A percentile compares a stretch with the other conserved stretches of the same genome.
These are phyloP conservation scores for Ceratobasidium sp. DNA, from an alignment of 1,284 basidiomycete species.

Conservation along the genomic window DNA sequence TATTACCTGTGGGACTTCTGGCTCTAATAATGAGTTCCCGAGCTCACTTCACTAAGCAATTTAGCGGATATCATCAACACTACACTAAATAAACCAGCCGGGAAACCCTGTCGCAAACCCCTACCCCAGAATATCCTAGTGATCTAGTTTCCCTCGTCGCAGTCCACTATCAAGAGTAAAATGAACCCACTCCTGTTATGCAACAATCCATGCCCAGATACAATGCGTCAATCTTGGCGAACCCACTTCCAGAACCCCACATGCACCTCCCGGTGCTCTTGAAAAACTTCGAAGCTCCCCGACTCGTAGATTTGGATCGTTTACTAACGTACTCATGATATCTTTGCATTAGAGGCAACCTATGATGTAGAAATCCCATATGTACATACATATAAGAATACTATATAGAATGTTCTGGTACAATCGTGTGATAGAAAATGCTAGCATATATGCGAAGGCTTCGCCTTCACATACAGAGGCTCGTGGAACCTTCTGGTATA, in stretches of 20 bases:
- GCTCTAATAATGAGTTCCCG: no score
- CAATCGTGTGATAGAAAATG: no score
- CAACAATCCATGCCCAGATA: constrained; percentile 97
- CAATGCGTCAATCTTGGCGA: constrained; percentile 93
- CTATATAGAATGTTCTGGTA: no score
- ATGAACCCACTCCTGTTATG: constrained; percentile 88
- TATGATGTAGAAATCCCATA: constrained; percentile 63
- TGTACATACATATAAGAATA: no score
- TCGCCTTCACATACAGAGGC: no score
- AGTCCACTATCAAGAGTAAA: not conserved
- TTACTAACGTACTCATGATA: constrained; percentile 92
- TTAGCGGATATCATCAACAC: no score
- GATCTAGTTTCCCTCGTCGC: not conserved
- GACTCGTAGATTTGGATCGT: constrained; percentile 63
- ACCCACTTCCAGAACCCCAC: constrained; percentile 91
- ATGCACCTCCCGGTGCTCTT: constrained; percentile 95
- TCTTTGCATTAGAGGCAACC: constrained; percentile 93
- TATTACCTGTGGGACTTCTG: no score
- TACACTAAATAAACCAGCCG: not conserved
- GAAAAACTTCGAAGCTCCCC: constrained; percentile 89
- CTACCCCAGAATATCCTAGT: not conserved
- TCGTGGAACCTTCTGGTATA: no score
- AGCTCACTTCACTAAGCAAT: no score
- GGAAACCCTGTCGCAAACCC: not conserved
- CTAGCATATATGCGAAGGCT: no score